These are phyloP conservation scores for Lactarius hengduanensis DNA, from an alignment of 768 basidiomycete genomes.

Conservation along the genomic window DNA sequence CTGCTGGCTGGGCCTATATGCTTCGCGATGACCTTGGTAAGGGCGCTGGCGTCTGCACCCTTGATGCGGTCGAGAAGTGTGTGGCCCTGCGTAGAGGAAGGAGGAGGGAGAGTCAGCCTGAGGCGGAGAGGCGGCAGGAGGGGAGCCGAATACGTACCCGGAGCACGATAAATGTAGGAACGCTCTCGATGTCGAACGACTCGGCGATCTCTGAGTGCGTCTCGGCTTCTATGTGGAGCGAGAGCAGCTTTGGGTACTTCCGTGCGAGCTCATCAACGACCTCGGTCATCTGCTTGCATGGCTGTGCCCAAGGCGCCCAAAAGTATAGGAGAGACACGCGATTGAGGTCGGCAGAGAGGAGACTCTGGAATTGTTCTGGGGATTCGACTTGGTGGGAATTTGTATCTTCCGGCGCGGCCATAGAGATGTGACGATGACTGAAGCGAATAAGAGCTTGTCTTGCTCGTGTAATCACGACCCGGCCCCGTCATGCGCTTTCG, in stretches of 20 bases:
- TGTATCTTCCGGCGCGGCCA: background rate
- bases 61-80: conserved; percentile 72
- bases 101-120: background rate
- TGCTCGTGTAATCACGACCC: background rate
- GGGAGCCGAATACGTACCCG: conserved; percentile 48
- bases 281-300: conserved; percentile 87
- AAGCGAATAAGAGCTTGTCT: too few species aligned
- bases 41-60: conserved; percentile 72
- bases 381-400: conserved; percentile 56
- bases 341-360: conserved; percentile 73
- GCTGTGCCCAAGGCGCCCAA: conserved; percentile 91
- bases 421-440: background rate
- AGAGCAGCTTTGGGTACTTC: conserved; percentile 65
- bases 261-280: conserved; percentile 71
- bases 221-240: conserved; percentile 80
- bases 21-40: conserved; percentile 60
- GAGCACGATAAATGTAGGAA: conserved; percentile 82
- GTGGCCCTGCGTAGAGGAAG: conserved; percentile 64
- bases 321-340: conserved; percentile 89
- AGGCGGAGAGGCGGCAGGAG: background rate
- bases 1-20: conserved; percentile 41
- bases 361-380: conserved; percentile 65
- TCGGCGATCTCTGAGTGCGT: conserved; percentile 75
- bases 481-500: conserved; percentile 31
- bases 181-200: conserved; percentile 87